phyloP scores from a whole-genome alignment of 75 land plant genomes.

The Pinus taeda region DNA sequence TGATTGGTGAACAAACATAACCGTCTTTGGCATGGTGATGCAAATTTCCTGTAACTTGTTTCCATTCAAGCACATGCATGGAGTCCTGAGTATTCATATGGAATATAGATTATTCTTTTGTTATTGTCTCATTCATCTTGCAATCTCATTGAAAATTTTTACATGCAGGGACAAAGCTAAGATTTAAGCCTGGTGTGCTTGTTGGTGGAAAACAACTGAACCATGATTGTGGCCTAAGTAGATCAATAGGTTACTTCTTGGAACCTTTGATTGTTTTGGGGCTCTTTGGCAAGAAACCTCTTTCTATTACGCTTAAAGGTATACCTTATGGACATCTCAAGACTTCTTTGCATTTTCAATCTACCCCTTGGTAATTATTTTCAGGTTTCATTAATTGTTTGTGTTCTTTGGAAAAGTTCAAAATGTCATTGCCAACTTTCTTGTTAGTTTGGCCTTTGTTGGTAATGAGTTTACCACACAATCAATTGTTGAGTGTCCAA shows the following conservation, averaged over 20 bases:
- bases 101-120: too few species aligned
- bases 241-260: slow-evolving; percentile 90
- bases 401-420: not conserved
- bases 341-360: not conserved
- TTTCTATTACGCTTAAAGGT: slow-evolving; percentile 78
- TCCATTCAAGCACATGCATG: too few species aligned
- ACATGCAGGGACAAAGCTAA: slow-evolving; percentile 73
- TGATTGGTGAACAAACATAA: too few species aligned
- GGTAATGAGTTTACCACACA: too few species aligned
- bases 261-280: slow-evolving; percentile 83
- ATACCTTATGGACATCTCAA: not conserved
- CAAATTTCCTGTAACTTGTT: too few species aligned
- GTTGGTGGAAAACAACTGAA: slow-evolving; percentile 71
- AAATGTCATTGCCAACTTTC: not conserved
- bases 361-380: not conserved
- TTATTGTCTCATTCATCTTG: too few species aligned
- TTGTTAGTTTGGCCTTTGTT: too few species aligned
- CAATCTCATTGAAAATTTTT: too few species aligned
- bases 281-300: slow-evolving; percentile 83
- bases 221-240: slow-evolving; percentile 82
- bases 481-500: too few species aligned
- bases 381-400: not conserved
- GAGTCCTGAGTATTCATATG: too few species aligned
- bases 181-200: slow-evolving; percentile 91
- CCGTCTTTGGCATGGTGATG: too few species aligned